Percentiles rank a stretch among this genome's conserved stretches.
Evolutionary conservation across 208 protist genomes (phyloP).

Genomic region (Baffinella frigidus): DNA sequence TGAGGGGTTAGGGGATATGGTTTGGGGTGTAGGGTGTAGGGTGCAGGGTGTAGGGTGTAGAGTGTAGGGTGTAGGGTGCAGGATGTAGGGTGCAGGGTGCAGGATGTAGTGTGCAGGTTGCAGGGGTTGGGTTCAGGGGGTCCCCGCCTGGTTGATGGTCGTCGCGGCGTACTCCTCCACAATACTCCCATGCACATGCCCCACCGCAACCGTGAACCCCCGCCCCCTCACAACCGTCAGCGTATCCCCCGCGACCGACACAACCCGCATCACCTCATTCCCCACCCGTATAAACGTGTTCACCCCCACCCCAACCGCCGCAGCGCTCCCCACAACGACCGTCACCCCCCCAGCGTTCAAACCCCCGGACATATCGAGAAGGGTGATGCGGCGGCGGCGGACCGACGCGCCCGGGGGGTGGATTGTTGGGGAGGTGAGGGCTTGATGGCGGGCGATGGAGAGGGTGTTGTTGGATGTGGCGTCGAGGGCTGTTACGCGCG

Average conservation of each 20-base stretch:
- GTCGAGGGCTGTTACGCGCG: neutral
- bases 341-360: neutral
- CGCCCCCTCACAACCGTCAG: neutral
- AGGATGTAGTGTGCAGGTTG: too few species aligned
- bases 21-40: too few species aligned
- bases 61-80: too few species aligned
- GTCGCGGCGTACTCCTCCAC: neutral
- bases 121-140: too few species aligned
- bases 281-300: neutral
- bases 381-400: neutral
- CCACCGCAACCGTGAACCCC: neutral
- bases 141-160: neutral
- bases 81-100: too few species aligned
- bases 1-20: too few species aligned
- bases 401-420: neutral
- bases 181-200: neutral
- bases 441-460: neutral
- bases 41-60: too few species aligned
- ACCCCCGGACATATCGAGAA: neutral
- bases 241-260: neutral
- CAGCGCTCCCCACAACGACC: neutral
- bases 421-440: neutral
- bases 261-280: neutral
- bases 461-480: neutral
- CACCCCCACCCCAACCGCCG: neutral